phyloP scores from a whole-genome alignment of 331 rosid species.

The Prunus yedoensis region DNA sequence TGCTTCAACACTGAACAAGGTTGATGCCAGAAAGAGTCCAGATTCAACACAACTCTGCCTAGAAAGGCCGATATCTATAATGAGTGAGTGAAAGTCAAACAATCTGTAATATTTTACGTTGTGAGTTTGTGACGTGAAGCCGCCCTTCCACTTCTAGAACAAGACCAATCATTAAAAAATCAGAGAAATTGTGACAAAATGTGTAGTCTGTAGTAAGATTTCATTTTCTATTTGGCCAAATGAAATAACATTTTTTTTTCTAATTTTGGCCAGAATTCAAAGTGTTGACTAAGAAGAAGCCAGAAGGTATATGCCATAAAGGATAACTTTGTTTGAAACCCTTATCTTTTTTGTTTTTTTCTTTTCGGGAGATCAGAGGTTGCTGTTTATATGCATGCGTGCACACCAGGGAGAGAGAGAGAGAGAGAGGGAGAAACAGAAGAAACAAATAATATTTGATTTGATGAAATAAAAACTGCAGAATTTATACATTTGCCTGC shows the following conservation, averaged over 20 bases:
- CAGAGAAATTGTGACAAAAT: neutral
- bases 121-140: neutral
- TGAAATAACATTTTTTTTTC: neutral
- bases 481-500: constrained; percentile 21
- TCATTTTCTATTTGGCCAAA: neutral
- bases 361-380: neutral
- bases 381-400: neutral
- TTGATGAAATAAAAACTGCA: neutral
- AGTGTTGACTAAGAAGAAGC: neutral
- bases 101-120: neutral
- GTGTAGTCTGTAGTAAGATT: neutral
- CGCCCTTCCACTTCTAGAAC: neutral
- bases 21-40: neutral
- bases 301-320: neutral
- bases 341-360: neutral
- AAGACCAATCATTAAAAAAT: neutral
- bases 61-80: neutral
- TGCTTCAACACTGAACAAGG: neutral
- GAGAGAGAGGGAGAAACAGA: neutral
- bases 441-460: neutral
- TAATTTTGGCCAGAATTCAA: neutral
- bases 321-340: neutral
- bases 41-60: neutral
- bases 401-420: neutral
- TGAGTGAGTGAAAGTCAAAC: neutral